Conservation (phyloP, 345 rosid species). For the Hibiscus mutabilis region DNA sequence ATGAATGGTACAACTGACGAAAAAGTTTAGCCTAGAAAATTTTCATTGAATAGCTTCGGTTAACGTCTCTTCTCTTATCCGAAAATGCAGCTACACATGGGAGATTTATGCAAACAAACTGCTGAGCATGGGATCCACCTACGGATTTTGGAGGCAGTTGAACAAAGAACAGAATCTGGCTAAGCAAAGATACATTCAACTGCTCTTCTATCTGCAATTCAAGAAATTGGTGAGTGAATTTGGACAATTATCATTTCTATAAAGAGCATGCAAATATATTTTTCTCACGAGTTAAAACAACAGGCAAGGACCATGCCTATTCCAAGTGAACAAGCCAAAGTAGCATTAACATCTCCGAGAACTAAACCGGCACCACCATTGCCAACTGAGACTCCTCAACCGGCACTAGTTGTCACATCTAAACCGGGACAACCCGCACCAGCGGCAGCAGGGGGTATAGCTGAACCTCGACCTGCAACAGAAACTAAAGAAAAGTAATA, state of each 20-base stretch:
- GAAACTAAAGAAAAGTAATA: not conserved
- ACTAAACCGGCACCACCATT: constrained; percentile 7
- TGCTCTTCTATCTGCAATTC: constrained; percentile 67
- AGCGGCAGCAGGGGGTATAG: not conserved
- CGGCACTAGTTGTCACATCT: not conserved
- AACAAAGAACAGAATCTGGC: constrained; percentile 70
- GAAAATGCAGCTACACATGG: constrained; percentile 77
- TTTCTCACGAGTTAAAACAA: constrained; percentile 14
- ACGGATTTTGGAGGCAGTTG: constrained; percentile 76
- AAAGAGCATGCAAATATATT: not conserved
- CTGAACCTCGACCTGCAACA: not conserved
- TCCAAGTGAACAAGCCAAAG: constrained; percentile 31
- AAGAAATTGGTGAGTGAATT: constrained; percentile 50
- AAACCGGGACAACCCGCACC: not conserved
- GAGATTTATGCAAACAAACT: constrained; percentile 62
- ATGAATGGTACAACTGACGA: constrained; percentile 52
- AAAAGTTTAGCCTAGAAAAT: not conserved
- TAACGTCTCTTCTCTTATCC: not conserved
- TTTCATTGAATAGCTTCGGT: not conserved
- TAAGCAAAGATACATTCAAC: constrained; percentile 62
- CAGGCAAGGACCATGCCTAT: constrained; percentile 58
- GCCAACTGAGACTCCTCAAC: not conserved
- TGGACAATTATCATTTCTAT: not conserved
- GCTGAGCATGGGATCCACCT: constrained; percentile 75
- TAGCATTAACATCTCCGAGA: constrained; percentile 4